Evolutionary conservation across 257 asterid species (phyloP), one percentile per base, ranked within the genome.

Genomic region (Henckelia pumila): DNA sequence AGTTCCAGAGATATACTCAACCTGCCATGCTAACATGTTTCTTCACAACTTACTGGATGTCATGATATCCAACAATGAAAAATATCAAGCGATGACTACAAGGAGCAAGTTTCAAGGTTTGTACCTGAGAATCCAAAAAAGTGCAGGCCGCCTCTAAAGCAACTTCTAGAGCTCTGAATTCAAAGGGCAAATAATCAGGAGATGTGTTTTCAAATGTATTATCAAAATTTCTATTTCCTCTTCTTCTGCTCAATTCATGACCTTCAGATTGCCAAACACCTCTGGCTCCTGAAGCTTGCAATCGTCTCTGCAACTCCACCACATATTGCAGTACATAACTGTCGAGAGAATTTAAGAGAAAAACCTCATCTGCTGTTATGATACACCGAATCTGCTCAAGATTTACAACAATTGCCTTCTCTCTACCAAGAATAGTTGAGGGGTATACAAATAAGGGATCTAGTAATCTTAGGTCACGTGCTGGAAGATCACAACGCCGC

Each of bases 361-460:
- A 44, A 44, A 44, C 88, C 71, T 85, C 91, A 17, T 85, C 91
- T 8, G 91, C 88, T 29, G 91, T 85, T 50, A 85, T 85, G 61
- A 85, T 78, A 67, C 91, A 85, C 49, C 91, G 84, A 72, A 85
- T 85, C 77, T 83, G 89, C 85, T 87, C 95, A 24, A 87, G 86
- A 73, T 87, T 87, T 11, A 87, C 85, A 73, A 86, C 92, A 64
- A 86, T 86, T 22, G 92, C 92, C 82, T 75, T 86, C 77, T 86
- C 88, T 73, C 92, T 77, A 63, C 92, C 92, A 70, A 86, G 92
- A 65, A 86, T 86, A 24, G 89, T 83, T 7, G 92, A 86, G 30
- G 92, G 92, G 53, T 86, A 86, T 26, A 83, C 88, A 66, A 86
- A 86, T 64, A 84, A 75, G 0, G 89, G 89, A 69, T 84, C 89